A percentile compares a stretch with the other conserved stretches of the same genome.
phyloP scores from a whole-genome alignment of 1,284 basidiomycete species.

The Cutaneotrichosporon cavernicola region DNA sequence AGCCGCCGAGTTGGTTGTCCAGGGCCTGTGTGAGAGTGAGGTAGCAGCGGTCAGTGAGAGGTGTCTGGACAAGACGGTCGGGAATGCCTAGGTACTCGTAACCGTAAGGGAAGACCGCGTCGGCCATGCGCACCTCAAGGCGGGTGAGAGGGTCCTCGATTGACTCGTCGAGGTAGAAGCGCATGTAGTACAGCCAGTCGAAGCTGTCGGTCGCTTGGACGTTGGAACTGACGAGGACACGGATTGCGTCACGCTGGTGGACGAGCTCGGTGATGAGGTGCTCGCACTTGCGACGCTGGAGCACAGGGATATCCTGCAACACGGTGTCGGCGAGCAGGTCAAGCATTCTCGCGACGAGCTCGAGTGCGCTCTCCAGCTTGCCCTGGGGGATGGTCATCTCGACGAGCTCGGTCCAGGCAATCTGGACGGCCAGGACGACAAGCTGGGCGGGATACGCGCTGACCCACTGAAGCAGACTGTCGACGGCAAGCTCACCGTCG shows the following conservation, averaged over 20 bases:
- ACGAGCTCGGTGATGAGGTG: conserved; percentile 99
- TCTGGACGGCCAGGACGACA: conserved; percentile 89
- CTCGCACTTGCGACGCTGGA: conserved; percentile 94
- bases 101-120: conserved; percentile 93
- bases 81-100: conserved; percentile 98
- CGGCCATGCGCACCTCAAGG: conserved; percentile 78
- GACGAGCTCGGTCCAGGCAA: conserved; percentile 87
- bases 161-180: conserved; percentile 81
- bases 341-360: conserved; percentile 75
- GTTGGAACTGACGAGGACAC: conserved; percentile 70
- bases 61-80: conserved; percentile 96
- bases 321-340: conserved; percentile 95
- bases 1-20: conserved; percentile 89
- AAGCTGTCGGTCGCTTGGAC: conserved; percentile 71
- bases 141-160: conserved; percentile 74
- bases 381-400: conserved; percentile 68
- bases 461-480: conserved; percentile 83
- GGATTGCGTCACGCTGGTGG: conserved; percentile 92
- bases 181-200: conserved; percentile 97
- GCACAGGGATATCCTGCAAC: conserved; percentile 78
- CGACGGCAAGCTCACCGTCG: conserved; percentile 54
- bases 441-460: conserved; percentile 92
- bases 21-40: conserved; percentile 95
- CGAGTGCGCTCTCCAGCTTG: conserved; percentile 63
- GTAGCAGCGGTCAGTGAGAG: conserved; percentile 96